phyloP scores from a whole-genome alignment of 2,329 filamentous ascomycete genomes.

The Colletotrichum lentis region DNA sequence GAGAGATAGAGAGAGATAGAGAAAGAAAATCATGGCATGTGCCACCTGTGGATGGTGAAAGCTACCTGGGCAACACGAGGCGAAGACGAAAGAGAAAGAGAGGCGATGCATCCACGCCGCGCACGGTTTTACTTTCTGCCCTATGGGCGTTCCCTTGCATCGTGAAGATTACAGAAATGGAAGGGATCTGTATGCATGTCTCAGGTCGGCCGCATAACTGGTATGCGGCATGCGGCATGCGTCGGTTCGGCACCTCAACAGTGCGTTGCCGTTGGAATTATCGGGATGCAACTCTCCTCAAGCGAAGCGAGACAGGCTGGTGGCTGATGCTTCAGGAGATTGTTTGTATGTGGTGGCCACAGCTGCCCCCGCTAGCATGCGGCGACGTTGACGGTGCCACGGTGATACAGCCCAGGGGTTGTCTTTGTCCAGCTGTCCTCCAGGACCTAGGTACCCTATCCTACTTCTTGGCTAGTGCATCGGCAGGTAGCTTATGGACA shows the following conservation, averaged over 20 bases:
- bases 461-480: too few relatives aligned
- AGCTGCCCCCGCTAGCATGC: background rate
- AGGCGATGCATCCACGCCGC: conserved; percentile 11
- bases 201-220: conserved; percentile 35
- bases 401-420: background rate
- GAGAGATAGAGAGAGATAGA: background rate
- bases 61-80: conserved; percentile 18
- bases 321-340: background rate
- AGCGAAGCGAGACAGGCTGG: background rate
- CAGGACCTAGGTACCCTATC: too few relatives aligned
- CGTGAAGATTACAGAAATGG: conserved; percentile 27
- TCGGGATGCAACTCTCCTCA: conserved; percentile 14
- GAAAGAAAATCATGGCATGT: background rate
- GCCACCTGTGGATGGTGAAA: background rate
- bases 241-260: conserved; percentile 32
- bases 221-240: conserved; percentile 35
- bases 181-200: conserved; percentile 36
- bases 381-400: background rate
- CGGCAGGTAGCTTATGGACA: too few relatives aligned
- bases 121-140: background rate
- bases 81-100: conserved; percentile 6
- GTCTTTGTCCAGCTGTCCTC: background rate
- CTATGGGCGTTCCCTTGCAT: conserved; percentile 12
- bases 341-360: background rate
- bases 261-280: conserved; percentile 15